These are phyloP conservation scores for Botrytis tulipae DNA, from an alignment of 2,329 filamentous ascomycete genomes.

Conservation along the genomic window DNA sequence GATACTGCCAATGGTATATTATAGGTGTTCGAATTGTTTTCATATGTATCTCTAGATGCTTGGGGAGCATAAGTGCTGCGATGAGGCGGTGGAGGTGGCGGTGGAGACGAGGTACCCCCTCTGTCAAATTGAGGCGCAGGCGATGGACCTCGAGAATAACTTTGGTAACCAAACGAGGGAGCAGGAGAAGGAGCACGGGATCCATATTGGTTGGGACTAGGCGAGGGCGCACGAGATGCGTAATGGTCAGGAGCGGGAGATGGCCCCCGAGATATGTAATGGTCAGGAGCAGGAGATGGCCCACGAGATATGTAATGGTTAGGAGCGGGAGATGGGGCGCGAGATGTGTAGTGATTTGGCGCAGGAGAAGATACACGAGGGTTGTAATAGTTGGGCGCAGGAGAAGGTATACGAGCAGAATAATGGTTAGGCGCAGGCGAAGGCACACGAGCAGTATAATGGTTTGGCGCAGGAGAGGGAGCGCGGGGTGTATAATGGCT, in stretches of 20 bases:
- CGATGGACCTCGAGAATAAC: conserved; percentile 42
- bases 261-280: not conserved
- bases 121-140: conserved; percentile 40
- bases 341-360: conserved; percentile 3
- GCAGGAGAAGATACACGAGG: not conserved
- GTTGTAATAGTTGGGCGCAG: conserved; percentile 1
- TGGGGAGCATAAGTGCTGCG: conserved; percentile 54
- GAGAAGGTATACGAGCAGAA: not conserved
- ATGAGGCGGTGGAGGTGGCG: conserved; percentile 82
- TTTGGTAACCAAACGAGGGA: conserved; percentile 35
- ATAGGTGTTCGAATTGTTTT: conserved; percentile 45
- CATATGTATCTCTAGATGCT: conserved; percentile 40
- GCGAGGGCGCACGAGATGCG: conserved; percentile 35
- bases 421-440: conserved; percentile 22
- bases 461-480: conserved; percentile 37
- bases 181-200: conserved; percentile 40
- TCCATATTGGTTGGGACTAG: conserved; percentile 37
- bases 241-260: conserved; percentile 35
- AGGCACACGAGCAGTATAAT: conserved; percentile 37
- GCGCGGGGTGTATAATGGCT: conserved; percentile 41
- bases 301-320: conserved; percentile 2
- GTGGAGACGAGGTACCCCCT: conserved; percentile 50
- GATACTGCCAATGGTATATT: conserved; percentile 59
- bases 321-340: not conserved
- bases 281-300: not conserved